Conservation (phyloP, 2,329 filamentous ascomycete species). For the Pyrenophora seminiperda region DNA sequence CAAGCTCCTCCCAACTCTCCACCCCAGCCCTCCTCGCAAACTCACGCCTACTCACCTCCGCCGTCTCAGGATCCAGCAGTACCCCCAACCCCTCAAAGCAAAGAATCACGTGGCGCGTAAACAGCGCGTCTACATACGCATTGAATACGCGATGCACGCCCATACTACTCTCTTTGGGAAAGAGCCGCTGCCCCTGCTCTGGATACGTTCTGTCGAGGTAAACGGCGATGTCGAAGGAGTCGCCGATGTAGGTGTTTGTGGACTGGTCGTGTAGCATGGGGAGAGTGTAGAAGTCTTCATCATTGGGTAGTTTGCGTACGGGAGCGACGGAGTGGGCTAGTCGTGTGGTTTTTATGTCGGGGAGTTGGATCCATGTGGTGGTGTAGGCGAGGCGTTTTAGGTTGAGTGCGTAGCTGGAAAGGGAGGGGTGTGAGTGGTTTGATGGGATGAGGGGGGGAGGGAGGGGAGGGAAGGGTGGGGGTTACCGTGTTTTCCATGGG, state of each 20-base stretch:
- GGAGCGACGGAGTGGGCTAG: slow-evolving; percentile 53
- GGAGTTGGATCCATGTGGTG: slow-evolving; percentile 60
- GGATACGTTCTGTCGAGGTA: slow-evolving; percentile 62
- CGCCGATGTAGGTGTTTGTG: slow-evolving; percentile 56
- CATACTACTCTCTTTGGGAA: slow-evolving; percentile 48
- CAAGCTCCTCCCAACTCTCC: slow-evolving; percentile 52
- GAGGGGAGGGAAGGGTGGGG: neutral
- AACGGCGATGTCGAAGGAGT: slow-evolving; percentile 68
- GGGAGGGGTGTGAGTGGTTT: neutral
- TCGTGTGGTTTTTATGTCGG: slow-evolving; percentile 58
- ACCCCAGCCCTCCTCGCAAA: slow-evolving; percentile 55
- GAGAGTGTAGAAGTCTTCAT: slow-evolving; percentile 63
- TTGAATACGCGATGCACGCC: slow-evolving; percentile 57
- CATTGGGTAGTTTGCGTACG: slow-evolving; percentile 61
- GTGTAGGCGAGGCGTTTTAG: slow-evolving; percentile 54
- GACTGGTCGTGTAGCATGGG: slow-evolving; percentile 59
- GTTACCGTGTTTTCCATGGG: slow-evolving; percentile 54
- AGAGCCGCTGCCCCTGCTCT: slow-evolving; percentile 52
- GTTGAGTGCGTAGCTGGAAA: slow-evolving; percentile 51
- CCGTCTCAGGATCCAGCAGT: slow-evolving; percentile 58
- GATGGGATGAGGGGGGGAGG: no score
- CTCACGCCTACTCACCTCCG: slow-evolving; percentile 52
- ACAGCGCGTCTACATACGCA: slow-evolving; percentile 58
- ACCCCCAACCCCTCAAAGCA: slow-evolving; percentile 49
- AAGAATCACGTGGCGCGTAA: slow-evolving; percentile 54